A percentile compares a stretch with the other conserved stretches of the same genome.
phyloP scores from a whole-genome alignment of 306 rosid species.

The Carpinus fangiana region DNA sequence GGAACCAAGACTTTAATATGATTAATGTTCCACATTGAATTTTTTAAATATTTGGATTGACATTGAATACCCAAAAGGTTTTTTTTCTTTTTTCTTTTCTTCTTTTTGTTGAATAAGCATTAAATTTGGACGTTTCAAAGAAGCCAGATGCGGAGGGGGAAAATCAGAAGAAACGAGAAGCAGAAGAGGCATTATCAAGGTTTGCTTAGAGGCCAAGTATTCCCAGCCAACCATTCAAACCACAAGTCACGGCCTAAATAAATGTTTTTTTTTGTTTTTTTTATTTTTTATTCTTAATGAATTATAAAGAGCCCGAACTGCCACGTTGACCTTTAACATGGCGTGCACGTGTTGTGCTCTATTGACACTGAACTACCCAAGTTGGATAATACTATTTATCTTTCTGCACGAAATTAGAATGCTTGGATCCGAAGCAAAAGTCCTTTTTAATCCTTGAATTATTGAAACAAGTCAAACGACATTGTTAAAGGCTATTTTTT shows the following conservation, averaged over 20 bases:
- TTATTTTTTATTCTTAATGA: neutral
- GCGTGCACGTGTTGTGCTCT: conserved; percentile 36
- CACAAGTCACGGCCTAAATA: neutral
- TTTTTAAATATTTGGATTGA: neutral
- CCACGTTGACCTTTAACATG: conserved; percentile 32
- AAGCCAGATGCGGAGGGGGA: conserved; percentile 14
- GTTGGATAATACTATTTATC: neutral
- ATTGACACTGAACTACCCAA: conserved; percentile 13
- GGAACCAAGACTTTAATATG: neutral
- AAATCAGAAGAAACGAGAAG: conserved; percentile 13
- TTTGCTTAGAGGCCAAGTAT: conserved; percentile 42
- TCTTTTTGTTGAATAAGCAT: neutral
- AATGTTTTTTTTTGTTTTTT: neutral
- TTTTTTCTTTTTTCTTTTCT: neutral
- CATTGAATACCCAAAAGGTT: neutral
- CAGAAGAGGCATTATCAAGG: conserved; percentile 14
- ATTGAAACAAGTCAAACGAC: too few relatives aligned
- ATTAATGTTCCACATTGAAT: neutral
- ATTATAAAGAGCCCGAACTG: conserved; percentile 20
- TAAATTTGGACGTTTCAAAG: conserved; percentile 25
- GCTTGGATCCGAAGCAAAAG: too few relatives aligned
- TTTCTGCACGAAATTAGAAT: neutral
- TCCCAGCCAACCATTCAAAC: conserved; percentile 26
- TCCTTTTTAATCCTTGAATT: too few relatives aligned
- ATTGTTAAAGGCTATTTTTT: too few relatives aligned